Evolutionary conservation across 331 rosid species (phyloP), one percentile per base, ranked within the genome.

Genomic region (Malus hybrid): DNA sequence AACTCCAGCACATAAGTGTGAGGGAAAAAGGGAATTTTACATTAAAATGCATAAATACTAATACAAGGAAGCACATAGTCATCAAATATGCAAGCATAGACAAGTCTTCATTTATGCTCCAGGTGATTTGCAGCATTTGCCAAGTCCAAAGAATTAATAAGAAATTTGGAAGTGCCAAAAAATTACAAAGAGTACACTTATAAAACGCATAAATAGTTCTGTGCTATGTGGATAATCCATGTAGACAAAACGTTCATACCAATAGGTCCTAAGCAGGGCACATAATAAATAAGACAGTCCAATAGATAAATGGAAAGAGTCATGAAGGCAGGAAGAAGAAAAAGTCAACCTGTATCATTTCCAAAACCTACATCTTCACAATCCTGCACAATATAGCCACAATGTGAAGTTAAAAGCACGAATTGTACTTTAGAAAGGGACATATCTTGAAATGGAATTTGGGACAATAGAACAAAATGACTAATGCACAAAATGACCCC

Each of bases 331-430:
- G 81, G 48, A 84, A 67, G 57, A 72, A 54, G 65, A 42, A 67
- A 42, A 78, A 20, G 76, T 76, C 75, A 84, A 94, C 99, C 99
- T 90, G 97, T 94, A 82, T 90, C 97, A 76, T 81, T 80, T 33
- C 78, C 90, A 73, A 78, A 54, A 24, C 76, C 33, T 52, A 72
- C 70, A 74, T 86, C 86, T 65, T 89, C 85, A 33, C 65, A 87
- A 66, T 73, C 96, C 99, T 94, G 96, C 93, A 84, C 61, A 73
- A 85, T 22, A 68, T 64, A 78, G 79, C 57, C 81, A 86, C 73
- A 70, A 59, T 42, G n/a, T 78, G 70, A 70, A 73, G 70, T 74
- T 83, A 80, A 87, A 76, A 57, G 5, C 56, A 67, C 29, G 71
- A 42, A 64, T 28, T 19, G 65, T 65, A 66, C 56, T 24, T 63